These are phyloP conservation scores for Aureobasidium sp. DNA, from an alignment of 2,329 filamentous ascomycete genomes.

Conservation along the genomic window DNA sequence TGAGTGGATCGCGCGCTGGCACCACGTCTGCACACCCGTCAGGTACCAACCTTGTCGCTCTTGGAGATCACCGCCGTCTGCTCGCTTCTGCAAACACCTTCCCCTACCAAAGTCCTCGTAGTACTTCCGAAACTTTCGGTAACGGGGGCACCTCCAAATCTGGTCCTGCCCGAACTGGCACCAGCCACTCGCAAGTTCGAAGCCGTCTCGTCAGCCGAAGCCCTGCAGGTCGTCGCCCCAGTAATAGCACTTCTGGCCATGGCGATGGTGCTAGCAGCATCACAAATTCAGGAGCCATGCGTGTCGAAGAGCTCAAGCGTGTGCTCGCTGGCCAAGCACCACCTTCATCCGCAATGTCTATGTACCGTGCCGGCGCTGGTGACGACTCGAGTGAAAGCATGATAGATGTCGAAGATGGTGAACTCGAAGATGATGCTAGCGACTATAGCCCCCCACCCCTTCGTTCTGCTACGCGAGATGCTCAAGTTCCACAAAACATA, in stretches of 20 bases:
- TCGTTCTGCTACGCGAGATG: not conserved
- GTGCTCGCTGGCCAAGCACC: conserved; percentile 32
- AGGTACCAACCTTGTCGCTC: conserved; percentile 4
- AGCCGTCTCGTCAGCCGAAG: conserved; percentile 1
- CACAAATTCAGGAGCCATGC: conserved; percentile 36
- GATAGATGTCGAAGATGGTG: conserved; percentile 32
- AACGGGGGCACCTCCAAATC: not conserved
- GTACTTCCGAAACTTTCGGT: conserved; percentile 2
- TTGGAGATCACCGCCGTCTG: conserved; percentile 19
- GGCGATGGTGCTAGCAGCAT: conserved; percentile 28
- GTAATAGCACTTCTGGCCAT: conserved; percentile 20
- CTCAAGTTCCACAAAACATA: not conserved
- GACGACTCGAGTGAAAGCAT: conserved; percentile 57
- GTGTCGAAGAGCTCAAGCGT: conserved; percentile 39
- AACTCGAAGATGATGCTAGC: conserved; percentile 4
- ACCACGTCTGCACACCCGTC: conserved; percentile 33
- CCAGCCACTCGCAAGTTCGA: conserved; percentile 2
- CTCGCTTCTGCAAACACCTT: conserved; percentile 17
- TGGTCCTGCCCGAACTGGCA: not conserved
- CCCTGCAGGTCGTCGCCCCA: conserved; percentile 28
- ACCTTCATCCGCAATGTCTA: not conserved
- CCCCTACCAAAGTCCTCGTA: conserved; percentile 11
- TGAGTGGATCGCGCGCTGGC: conserved; percentile 57
- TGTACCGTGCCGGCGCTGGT: conserved; percentile 31
- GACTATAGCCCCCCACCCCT: not conserved